phyloP scores from a whole-genome alignment of 345 rosid genomes.

The Dipteronia sinensis region DNA sequence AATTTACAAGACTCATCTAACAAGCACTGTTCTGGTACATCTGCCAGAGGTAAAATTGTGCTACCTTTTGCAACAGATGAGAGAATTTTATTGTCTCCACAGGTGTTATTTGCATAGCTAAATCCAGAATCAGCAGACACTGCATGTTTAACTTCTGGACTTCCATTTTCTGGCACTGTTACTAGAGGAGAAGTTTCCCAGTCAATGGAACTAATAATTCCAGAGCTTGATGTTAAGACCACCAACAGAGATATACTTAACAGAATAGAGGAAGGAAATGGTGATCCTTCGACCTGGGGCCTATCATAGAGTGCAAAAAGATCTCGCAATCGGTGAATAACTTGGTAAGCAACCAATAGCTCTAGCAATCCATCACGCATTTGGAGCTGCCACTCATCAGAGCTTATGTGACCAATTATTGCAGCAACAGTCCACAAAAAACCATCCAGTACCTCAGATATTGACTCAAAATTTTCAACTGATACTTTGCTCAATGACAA shows the following conservation, averaged over 20 bases:
- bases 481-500: slow-evolving; percentile 51
- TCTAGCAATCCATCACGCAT: slow-evolving; percentile 76
- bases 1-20: slow-evolving; percentile 30
- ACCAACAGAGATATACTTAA: slow-evolving; percentile 65
- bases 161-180: slow-evolving; percentile 27
- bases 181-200: slow-evolving; percentile 48
- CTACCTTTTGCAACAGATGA: slow-evolving; percentile 32
- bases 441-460: slow-evolving; percentile 68
- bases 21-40: slow-evolving; percentile 37
- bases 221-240: slow-evolving; percentile 54
- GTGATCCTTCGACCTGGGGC: slow-evolving; percentile 81
- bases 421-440: slow-evolving; percentile 58
- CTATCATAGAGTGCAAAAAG: slow-evolving; percentile 80
- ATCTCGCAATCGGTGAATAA: slow-evolving; percentile 66
- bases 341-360: slow-evolving; percentile 69
- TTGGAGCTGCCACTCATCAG: slow-evolving; percentile 60
- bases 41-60: slow-evolving; percentile 25
- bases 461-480: slow-evolving; percentile 59
- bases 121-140: slow-evolving; percentile 28
- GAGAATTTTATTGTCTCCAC: slow-evolving; percentile 35
- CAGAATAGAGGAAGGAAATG: slow-evolving; percentile 74
- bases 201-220: slow-evolving; percentile 39
- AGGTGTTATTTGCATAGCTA: slow-evolving; percentile 29
- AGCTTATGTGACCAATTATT: slow-evolving; percentile 57
- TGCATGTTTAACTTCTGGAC: slow-evolving; percentile 31